These are phyloP conservation scores for Blastomyces parvus DNA, from an alignment of 2,329 filamentous ascomycete species.

Conservation along the genomic window DNA sequence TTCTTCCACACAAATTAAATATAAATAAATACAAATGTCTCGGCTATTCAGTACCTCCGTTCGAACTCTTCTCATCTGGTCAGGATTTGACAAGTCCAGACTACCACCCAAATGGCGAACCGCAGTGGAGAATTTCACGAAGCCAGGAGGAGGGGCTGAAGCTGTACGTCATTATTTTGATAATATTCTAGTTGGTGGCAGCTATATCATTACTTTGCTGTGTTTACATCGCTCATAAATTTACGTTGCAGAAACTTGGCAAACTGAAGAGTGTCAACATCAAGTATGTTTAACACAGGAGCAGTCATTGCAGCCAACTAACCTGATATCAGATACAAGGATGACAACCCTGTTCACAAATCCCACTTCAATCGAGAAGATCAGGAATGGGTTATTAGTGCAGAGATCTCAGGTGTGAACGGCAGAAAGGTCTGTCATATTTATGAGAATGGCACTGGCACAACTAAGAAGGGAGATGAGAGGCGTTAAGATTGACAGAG, in stretches of 20 bases:
- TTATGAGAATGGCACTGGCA: conserved; percentile 8
- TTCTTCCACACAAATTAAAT: no score
- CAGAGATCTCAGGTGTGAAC: conserved; percentile 7
- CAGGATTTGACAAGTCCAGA: conserved; percentile 6
- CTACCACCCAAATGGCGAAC: conserved; percentile 6
- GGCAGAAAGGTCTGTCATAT: conserved; percentile 9
- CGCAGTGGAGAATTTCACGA: conserved; percentile 6
- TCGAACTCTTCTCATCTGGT: background rate
- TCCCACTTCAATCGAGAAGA: conserved; percentile 7
- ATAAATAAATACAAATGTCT: no score
- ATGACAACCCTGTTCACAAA: conserved; percentile 8
- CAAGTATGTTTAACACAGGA: conserved; percentile 3
- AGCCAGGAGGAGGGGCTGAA: conserved; percentile 5
- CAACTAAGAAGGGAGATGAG: conserved; percentile 7
- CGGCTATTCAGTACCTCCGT: no score
- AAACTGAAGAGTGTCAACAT: conserved; percentile 6
- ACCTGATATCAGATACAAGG: conserved; percentile 1
- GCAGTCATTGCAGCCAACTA: background rate
- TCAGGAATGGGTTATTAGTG: conserved; percentile 8
- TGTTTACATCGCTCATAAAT: conserved; percentile 2
- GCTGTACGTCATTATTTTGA: background rate
- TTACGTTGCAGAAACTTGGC: conserved; percentile 4
- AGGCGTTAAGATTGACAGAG: background rate
- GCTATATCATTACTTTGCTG: background rate
- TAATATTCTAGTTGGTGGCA: conserved; percentile 4